phyloP scores from a whole-genome alignment of 306 rosid genomes.

The Vigna unguiculata region DNA sequence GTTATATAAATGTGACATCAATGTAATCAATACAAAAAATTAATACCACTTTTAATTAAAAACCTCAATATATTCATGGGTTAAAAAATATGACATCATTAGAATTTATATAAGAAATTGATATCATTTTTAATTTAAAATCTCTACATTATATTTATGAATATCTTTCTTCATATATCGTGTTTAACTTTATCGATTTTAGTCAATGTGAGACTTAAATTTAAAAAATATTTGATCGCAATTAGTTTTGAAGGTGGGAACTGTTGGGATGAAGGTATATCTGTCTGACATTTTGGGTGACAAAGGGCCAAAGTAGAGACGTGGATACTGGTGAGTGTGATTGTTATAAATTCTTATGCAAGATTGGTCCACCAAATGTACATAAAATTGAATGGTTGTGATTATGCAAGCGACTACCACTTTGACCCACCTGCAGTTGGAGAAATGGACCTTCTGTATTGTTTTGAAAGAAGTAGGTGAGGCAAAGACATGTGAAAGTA shows the following conservation, averaged over 20 bases:
- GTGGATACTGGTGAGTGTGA: constrained; percentile 61
- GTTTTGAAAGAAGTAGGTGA: constrained; percentile 54
- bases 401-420: constrained; percentile 49
- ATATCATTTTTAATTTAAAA: too few relatives aligned
- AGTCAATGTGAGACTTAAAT: too few relatives aligned
- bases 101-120: too few relatives aligned
- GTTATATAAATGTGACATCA: too few relatives aligned
- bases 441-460: constrained; percentile 77
- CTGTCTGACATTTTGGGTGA: constrained; percentile 50
- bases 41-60: too few relatives aligned
- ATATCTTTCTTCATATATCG: too few relatives aligned
- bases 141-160: too few relatives aligned
- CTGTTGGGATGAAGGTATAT: constrained; percentile 47
- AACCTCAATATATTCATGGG: too few relatives aligned
- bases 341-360: constrained; percentile 49
- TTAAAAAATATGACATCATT: too few relatives aligned
- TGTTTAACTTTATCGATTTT: too few relatives aligned
- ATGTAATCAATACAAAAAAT: too few relatives aligned
- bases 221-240: too few relatives aligned
- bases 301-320: constrained; percentile 57
- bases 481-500: constrained; percentile 65
- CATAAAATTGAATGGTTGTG: constrained; percentile 55
- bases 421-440: constrained; percentile 90
- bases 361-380: constrained; percentile 56
- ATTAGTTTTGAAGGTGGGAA: constrained; percentile 31